phyloP scores from a whole-genome alignment of 2,329 filamentous ascomycete species.

The Stylonectria norvegica region DNA sequence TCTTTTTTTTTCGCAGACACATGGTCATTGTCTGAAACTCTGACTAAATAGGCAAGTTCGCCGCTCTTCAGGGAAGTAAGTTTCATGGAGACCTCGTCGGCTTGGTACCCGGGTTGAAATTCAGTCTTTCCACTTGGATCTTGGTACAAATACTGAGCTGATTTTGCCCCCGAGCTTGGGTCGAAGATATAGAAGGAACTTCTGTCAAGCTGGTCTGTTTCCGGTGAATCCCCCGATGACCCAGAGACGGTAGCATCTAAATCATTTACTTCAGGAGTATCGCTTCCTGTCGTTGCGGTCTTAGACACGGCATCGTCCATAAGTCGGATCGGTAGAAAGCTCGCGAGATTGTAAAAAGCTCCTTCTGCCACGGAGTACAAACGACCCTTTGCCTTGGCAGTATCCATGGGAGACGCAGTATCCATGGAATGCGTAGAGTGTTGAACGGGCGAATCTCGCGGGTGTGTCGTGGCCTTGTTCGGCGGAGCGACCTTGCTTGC shows the following conservation, averaged over 20 bases:
- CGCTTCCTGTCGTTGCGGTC: constrained; percentile 15
- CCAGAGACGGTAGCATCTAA: constrained; percentile 3
- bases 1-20: neutral
- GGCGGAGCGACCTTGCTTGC: neutral
- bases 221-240: neutral
- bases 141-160: constrained; percentile 16
- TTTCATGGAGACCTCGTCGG: constrained; percentile 14
- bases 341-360: constrained; percentile 13
- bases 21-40: constrained; percentile 12
- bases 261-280: constrained; percentile 6
- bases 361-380: constrained; percentile 10
- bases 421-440: no score
- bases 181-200: constrained; percentile 19
- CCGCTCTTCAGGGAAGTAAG: constrained; percentile 6
- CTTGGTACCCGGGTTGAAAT: neutral
- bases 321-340: constrained; percentile 4
- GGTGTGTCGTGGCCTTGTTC: no score
- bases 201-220: constrained; percentile 1
- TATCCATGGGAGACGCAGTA: no score
- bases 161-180: constrained; percentile 11
- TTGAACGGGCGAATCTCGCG: no score
- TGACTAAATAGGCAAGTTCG: constrained; percentile 9
- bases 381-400: constrained; percentile 12
- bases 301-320: constrained; percentile 15
- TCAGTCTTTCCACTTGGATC: constrained; percentile 5